These are phyloP conservation scores for Spinacia oleracea DNA, from an alignment of 179 eudicot species.

Conservation along the genomic window DNA sequence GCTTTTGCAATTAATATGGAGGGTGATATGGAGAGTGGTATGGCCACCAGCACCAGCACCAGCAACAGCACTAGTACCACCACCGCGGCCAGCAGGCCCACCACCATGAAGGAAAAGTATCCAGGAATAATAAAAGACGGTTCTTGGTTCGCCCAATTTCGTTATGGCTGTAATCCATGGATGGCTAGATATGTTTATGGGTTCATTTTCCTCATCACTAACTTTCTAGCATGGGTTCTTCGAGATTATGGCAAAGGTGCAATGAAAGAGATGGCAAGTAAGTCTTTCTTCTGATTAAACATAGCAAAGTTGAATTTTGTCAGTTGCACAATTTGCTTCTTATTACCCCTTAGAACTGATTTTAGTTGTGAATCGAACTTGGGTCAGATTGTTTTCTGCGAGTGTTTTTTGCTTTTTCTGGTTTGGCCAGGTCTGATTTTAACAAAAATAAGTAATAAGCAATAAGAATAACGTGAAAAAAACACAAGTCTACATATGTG, in stretches of 20 bases:
- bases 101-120: conserved; percentile 41
- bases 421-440: too few relatives aligned
- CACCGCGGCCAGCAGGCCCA: not conserved
- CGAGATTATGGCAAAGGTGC: conserved; percentile 70
- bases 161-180: conserved; percentile 75
- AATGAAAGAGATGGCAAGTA: conserved; percentile 56
- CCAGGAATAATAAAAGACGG: conserved; percentile 48
- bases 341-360: not conserved
- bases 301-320: too few relatives aligned
- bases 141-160: conserved; percentile 69
- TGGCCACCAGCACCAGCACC: not conserved
- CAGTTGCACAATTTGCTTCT: not conserved
- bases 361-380: not conserved
- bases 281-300: conserved; percentile 33
- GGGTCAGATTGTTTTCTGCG: too few relatives aligned
- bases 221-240: conserved; percentile 81
- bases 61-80: not conserved
- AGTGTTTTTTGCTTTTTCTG: too few relatives aligned
- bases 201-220: conserved; percentile 66
- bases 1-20: conserved; percentile 3
- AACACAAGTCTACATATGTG: too few relatives aligned
- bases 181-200: conserved; percentile 91
- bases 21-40: conserved; percentile 29
- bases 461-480: too few relatives aligned
- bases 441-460: too few relatives aligned